Evolutionary conservation across 495 filamentous ascomycete species (phyloP).

Genomic region (Cercophora samala): DNA sequence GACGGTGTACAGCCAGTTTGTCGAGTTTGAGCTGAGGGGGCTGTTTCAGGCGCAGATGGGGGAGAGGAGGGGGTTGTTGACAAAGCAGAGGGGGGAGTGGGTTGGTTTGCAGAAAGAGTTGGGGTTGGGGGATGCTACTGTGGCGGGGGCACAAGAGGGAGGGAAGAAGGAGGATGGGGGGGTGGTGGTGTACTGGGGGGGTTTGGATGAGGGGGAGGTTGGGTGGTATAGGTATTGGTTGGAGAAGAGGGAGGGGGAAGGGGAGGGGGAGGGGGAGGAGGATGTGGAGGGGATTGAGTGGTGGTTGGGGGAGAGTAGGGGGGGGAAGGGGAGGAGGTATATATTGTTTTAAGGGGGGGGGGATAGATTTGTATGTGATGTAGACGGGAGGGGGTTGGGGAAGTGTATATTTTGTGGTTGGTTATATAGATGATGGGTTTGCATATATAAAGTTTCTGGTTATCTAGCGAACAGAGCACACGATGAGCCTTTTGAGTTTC

Average conservation of each 20-base stretch:
- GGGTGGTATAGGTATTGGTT: background rate
- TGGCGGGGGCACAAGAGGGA: background rate
- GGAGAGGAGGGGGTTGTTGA: background rate
- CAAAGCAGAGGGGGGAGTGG: constrained; percentile 1
- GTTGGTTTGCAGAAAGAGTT: background rate
- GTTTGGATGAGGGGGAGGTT: background rate
- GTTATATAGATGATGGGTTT: too few relatives aligned
- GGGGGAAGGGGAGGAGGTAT: background rate
- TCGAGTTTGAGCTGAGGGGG: background rate
- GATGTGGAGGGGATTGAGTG: background rate
- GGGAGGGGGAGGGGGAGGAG: background rate
- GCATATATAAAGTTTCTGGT: too few relatives aligned
- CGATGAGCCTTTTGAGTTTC: too few relatives aligned
- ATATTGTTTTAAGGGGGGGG: background rate
- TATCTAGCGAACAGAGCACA: too few relatives aligned
- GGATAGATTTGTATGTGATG: background rate
- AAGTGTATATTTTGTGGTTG: too few relatives aligned
- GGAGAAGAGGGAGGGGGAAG: background rate
- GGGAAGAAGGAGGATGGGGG: background rate
- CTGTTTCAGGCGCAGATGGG: background rate
- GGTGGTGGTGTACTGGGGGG: background rate
- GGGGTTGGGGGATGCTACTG: background rate
- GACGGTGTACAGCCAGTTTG: background rate
- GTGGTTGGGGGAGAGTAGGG: background rate
- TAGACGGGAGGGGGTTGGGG: background rate